These are phyloP conservation scores for Candolleomyces efflorescens DNA, from an alignment of 768 basidiomycete genomes.

Conservation along the genomic window DNA sequence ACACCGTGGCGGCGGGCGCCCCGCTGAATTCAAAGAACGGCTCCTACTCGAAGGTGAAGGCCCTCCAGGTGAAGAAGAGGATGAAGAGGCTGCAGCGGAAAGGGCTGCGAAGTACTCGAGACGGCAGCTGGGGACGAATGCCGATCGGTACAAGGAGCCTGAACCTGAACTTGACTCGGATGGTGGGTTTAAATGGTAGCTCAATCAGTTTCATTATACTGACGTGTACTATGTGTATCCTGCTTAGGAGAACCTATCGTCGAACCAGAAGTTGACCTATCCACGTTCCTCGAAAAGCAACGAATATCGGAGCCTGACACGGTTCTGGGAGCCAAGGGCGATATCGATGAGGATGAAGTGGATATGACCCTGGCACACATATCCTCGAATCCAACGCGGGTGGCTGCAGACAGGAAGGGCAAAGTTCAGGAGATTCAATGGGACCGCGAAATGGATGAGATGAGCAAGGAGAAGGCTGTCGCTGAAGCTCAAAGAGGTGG, in stretches of 20 bases:
- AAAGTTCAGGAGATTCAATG: conserved; percentile 62
- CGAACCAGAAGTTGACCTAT: conserved; percentile 73
- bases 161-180: conserved; percentile 69
- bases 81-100: conserved; percentile 49
- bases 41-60: conserved; percentile 59
- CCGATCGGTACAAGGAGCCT: conserved; percentile 68
- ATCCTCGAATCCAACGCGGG: conserved; percentile 22
- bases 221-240: neutral
- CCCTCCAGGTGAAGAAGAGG: conserved; percentile 36
- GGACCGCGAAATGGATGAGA: conserved; percentile 59
- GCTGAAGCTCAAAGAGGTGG: conserved; percentile 76
- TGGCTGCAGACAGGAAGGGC: conserved; percentile 48
- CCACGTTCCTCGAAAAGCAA: conserved; percentile 63
- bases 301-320: conserved; percentile 38
- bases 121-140: conserved; percentile 63
- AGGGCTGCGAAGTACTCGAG: conserved; percentile 46
- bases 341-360: conserved; percentile 53
- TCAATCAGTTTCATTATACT: neutral
- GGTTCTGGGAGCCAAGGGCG: conserved; percentile 20
- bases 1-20: conserved; percentile 48
- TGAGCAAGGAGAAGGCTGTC: conserved; percentile 65
- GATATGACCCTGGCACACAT: conserved; percentile 57
- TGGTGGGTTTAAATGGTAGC: conserved; percentile 34
- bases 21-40: conserved; percentile 61
- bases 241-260: conserved; percentile 54